Conservation (phyloP, 306 rosid genomes). For the Echinosophora koreensis region DNA sequence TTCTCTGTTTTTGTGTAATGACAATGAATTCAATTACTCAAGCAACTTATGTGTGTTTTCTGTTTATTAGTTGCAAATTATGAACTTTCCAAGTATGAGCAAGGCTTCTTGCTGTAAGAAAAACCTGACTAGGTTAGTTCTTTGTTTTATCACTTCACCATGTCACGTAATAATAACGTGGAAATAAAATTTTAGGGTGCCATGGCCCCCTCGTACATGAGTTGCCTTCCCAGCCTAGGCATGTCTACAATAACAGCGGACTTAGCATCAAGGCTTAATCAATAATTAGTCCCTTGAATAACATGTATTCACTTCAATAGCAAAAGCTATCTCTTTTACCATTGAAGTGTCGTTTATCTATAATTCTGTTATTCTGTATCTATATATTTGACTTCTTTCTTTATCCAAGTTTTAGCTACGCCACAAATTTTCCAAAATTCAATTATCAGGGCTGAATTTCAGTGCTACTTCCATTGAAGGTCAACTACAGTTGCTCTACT, state of each 20-base stretch:
- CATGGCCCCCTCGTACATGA: neutral
- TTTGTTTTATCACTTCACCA: too few relatives aligned
- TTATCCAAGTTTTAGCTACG: neutral
- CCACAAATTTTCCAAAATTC: neutral
- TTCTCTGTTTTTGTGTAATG: neutral
- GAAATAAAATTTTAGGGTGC: neutral
- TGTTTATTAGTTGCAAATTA: neutral
- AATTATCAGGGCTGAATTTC: neutral
- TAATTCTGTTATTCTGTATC: neutral
- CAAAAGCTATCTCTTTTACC: neutral
- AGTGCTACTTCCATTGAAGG: too few relatives aligned
- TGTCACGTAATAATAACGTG: too few relatives aligned
- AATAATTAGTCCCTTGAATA: conserved; percentile 5
- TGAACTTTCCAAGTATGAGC: neutral
- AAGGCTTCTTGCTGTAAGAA: neutral
- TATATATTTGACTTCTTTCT: neutral
- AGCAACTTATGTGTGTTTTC: neutral
- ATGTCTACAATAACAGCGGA: neutral
- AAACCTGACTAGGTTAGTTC: neutral
- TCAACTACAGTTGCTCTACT: too few relatives aligned
- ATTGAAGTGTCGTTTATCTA: neutral
- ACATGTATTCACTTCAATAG: neutral
- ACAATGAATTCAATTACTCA: conserved; percentile 22
- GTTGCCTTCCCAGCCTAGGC: neutral
- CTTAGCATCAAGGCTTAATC: conserved; percentile 6